Base-by-base conservation (phyloP, 306 rosid species). In the Cucurbita maxima region DNA sequence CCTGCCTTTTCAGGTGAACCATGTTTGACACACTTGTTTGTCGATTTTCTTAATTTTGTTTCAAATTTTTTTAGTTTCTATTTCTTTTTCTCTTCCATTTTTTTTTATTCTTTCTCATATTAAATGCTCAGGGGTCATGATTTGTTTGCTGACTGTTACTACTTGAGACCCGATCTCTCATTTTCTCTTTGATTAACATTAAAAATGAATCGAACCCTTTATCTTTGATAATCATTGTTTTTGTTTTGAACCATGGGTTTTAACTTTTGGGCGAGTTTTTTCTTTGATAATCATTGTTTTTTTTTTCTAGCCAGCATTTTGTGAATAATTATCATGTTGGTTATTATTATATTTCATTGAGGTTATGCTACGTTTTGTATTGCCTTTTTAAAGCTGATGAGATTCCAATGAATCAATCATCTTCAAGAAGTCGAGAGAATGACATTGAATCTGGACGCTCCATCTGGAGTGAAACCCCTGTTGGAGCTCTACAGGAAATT, bases 1-100 rank as follows among this genome's bases (percentile, higher is more conserved):
- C 85, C 81, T 82, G 83, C 91, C 19, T 79, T 86, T 76, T 51
- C 92, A 79, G 96, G 99, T 95, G 84, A 87, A 86, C 77, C 62
- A 60, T 64, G 61, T 57, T 75, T 63, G 64, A 71, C 64, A n/a
- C n/a, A 71, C 48, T n/a, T 14, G 6, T 14, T 8, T 58, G 22
- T 58, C 34, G 19, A 44, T 25, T 73, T 73, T 73, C 22, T 40
- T 41, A 44, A 10, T 72, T 16, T 73, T 43, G 54, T n/a, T 5
- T 43, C n/a, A 10, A 12, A 8, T 10, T 40, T 19, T 10, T 5
- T 4, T 41, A 5, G 9, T 58, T 56, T 73, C 7, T 7, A 16
- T 25, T 48, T 15, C 7, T 34, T 14, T 6, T 0, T 10, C 5
- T 10, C n/a, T 41, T 11, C 10, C 37, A 5, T 3, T 4, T 67